phyloP scores from a whole-genome alignment of 495 filamentous ascomycete genomes.

The Bathelium albidoporum region DNA sequence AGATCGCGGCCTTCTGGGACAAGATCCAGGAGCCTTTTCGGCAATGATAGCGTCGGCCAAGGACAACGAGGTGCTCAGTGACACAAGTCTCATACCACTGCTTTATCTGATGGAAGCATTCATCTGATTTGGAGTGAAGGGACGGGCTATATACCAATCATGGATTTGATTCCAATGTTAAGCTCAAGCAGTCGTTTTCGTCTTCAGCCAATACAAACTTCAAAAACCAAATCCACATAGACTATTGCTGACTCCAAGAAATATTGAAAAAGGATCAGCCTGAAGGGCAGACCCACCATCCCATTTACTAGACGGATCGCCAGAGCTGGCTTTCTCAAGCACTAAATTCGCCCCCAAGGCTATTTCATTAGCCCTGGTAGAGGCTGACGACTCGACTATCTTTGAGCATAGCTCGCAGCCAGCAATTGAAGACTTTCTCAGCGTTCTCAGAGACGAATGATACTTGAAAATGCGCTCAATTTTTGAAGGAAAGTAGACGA shows the following conservation, averaged over 20 bases:
- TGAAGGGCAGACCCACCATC: too few relatives aligned
- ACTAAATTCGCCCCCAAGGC: neutral
- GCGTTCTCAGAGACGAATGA: neutral
- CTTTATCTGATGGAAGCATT: neutral
- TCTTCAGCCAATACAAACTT: neutral
- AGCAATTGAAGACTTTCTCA: neutral
- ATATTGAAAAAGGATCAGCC: neutral
- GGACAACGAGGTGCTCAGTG: neutral
- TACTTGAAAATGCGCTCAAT: neutral
- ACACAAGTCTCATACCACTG: neutral
- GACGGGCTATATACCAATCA: neutral
- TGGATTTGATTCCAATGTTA: neutral
- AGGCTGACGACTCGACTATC: neutral
- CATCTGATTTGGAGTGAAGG: neutral
- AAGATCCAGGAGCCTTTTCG: neutral
- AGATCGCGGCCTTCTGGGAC: neutral
- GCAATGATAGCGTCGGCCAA: neutral
- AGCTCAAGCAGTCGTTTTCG: neutral
- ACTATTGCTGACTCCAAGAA: too few relatives aligned
- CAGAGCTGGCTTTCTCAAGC: too few relatives aligned
- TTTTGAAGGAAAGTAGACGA: neutral
- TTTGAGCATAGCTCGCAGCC: neutral
- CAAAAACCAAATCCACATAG: neutral
- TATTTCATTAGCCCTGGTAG: neutral
- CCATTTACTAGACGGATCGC: too few relatives aligned